Conservation (phyloP, 305 asterid genomes). For the Striga hermonthica region DNA sequence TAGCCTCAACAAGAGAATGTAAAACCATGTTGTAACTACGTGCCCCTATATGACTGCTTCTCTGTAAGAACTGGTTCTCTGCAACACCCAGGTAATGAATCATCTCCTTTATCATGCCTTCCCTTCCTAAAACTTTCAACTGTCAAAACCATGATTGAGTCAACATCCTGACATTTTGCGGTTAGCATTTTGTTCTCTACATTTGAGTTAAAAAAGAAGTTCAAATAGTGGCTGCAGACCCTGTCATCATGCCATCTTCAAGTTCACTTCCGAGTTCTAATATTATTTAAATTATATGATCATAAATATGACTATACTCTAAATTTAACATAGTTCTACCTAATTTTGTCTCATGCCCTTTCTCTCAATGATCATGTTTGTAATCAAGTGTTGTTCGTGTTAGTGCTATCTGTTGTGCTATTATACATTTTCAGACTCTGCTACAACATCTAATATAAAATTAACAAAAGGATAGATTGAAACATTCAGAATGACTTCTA, state of each 20-base stretch:
- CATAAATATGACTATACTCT: too few species aligned
- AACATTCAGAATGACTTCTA: not conserved
- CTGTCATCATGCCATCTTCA: too few species aligned
- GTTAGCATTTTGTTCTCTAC: conserved; percentile 14
- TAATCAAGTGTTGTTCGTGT: too few species aligned
- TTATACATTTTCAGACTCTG: not conserved
- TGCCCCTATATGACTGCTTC: conserved; percentile 34
- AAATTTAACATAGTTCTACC: too few species aligned
- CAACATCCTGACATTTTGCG: conserved; percentile 23
- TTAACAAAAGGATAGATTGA: conserved; percentile 2
- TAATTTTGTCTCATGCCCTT: too few species aligned
- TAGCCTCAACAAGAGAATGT: conserved; percentile 71
- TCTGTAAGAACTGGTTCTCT: conserved; percentile 44
- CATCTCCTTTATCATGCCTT: conserved; percentile 69
- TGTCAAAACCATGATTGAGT: conserved; percentile 33
- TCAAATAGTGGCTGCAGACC: not conserved
- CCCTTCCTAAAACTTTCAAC: conserved; percentile 76
- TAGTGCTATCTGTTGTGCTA: too few species aligned
- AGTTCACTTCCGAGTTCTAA: too few species aligned
- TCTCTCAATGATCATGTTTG: too few species aligned
- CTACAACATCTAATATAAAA: conserved; percentile 1
- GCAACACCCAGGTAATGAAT: conserved; percentile 50
- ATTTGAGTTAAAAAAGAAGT: not conserved
- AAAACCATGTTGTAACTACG: conserved; percentile 57
- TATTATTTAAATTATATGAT: too few species aligned